Conservation (phyloP, 2,329 filamentous ascomycete species). For the Capronia americana region DNA sequence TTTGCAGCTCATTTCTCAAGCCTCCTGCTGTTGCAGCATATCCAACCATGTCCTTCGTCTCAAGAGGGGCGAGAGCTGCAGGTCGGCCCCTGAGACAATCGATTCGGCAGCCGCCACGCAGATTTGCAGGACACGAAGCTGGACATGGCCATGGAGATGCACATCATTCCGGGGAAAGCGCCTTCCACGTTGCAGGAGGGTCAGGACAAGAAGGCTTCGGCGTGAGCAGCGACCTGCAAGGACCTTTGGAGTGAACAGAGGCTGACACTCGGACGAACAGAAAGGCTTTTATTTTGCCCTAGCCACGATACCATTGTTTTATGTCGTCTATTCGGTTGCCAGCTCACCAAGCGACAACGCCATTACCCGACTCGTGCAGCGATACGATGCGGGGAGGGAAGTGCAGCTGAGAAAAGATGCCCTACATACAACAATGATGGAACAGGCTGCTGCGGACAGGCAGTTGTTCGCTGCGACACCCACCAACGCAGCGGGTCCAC, state of each 20-base stretch:
- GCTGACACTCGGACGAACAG: constrained; percentile 43
- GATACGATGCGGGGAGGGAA: constrained; percentile 50
- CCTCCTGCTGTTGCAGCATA: constrained; percentile 28
- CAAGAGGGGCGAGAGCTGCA: constrained; percentile 40
- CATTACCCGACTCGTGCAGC: constrained; percentile 32
- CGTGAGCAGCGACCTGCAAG: constrained; percentile 45
- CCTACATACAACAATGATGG: constrained; percentile 65
- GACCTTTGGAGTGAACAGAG: background rate
- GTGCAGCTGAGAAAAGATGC: constrained; percentile 64
- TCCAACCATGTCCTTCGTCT: constrained; percentile 35
- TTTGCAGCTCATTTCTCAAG: constrained; percentile 3
- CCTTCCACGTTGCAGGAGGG: constrained; percentile 44
- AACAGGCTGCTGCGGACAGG: constrained; percentile 68
- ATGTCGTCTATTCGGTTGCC: constrained; percentile 51
- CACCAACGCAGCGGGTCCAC: constrained; percentile 52
- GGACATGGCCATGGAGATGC: constrained; percentile 43
- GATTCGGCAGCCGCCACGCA: constrained; percentile 46
- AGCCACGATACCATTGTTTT: constrained; percentile 51
- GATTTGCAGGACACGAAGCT: constrained; percentile 52
- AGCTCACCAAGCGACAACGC: constrained; percentile 35
- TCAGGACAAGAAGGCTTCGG: constrained; percentile 55
- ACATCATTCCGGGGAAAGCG: constrained; percentile 39
- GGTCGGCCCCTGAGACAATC: constrained; percentile 37
- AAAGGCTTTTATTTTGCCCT: constrained; percentile 56
- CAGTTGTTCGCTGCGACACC: constrained; percentile 62